Evolutionary conservation across 2,329 filamentous ascomycete species (phyloP).

Genomic region (Claviceps pusilla): DNA sequence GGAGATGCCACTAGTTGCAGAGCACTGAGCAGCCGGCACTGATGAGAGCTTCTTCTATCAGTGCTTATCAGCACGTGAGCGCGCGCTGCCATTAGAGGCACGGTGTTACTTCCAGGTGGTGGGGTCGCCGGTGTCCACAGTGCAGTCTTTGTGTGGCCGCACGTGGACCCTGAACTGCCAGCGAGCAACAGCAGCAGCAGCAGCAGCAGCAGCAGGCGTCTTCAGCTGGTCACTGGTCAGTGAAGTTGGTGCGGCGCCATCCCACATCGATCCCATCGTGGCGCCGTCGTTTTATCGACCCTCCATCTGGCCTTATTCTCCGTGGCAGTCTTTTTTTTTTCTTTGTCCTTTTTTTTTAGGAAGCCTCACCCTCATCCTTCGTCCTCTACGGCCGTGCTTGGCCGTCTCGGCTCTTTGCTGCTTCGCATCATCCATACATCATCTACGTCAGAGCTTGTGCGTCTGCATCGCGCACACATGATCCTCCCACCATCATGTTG

Average conservation of each 20-base stretch:
- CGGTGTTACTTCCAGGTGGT: no score
- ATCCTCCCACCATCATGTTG: conserved; percentile 47
- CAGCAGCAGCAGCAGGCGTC: no score
- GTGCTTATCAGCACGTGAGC: neutral
- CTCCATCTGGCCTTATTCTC: neutral
- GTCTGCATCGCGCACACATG: neutral
- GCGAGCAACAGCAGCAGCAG: no score
- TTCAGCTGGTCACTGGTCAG: no score
- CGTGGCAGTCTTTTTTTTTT: neutral
- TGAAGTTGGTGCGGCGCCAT: no score
- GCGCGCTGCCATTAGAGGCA: no score
- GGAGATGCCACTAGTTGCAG: conserved; percentile 1
- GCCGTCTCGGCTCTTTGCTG: neutral
- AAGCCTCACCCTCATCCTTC: no score
- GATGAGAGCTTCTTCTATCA: neutral
- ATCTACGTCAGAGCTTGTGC: neutral
- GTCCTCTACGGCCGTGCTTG: neutral
- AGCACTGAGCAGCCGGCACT: no score
- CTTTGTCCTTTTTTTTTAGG: neutral
- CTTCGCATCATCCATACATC: neutral
- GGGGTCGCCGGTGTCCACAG: no score
- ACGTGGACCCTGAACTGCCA: no score
- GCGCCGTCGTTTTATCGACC: neutral
- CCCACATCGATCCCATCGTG: neutral
- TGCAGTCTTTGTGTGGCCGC: no score